Base-by-base conservation (phyloP, 2,329 filamentous ascomycete genomes). In the Knoxdaviesia capensis region DNA sequence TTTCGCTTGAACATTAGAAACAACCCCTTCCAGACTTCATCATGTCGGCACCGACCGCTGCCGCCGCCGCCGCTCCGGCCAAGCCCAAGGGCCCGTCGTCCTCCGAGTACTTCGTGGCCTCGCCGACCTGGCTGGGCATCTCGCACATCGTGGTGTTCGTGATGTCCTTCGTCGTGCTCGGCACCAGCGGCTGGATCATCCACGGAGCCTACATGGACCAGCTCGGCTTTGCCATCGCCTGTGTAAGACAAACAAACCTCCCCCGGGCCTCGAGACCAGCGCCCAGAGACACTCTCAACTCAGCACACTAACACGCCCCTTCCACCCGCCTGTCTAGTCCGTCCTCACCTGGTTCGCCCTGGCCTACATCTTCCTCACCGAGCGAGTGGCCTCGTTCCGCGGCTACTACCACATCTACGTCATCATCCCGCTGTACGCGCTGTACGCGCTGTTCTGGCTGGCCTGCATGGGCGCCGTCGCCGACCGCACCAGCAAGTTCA, bases 401-500 rank as follows among this genome's bases (percentile, higher is more conserved):
- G 29, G 42, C 1, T 49, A 52, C 11, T 67, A 69, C 48, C 60
- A 67, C 46, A 56, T 65, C 44, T 56, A 61, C 47, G 64, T 63
- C 36, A 54, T 66, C 7, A 51, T 68, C 6, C 52, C 52, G 9
- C 54, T 68, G 28, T 64, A 68, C 38, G 55, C 50, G 4, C 51
- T 66, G 37, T 54, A 68, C 52, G 49, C 62, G 39, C 48, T 69
- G 43, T 56, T 69, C 42, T 69, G 66, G 66, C 59, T 69, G 11
- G 56, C 62, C 0, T 56, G 59, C n/a, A 52, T 58, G 49, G 59
- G 51, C 33, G 56, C 62, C 30, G 56, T 56, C 9, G 65, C 65
- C 6, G 55, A 59, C 20, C 53, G 49, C 41, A 59, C 64, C 31
- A 54, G 56, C 33, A 45, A 45, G 11, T 67, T 62, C 49, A 51